A percentile compares a stretch with the other conserved stretches of the same genome.
These are phyloP conservation scores for Colletotrichum lini DNA, from an alignment of 2,329 filamentous ascomycete genomes.

Conservation along the genomic window DNA sequence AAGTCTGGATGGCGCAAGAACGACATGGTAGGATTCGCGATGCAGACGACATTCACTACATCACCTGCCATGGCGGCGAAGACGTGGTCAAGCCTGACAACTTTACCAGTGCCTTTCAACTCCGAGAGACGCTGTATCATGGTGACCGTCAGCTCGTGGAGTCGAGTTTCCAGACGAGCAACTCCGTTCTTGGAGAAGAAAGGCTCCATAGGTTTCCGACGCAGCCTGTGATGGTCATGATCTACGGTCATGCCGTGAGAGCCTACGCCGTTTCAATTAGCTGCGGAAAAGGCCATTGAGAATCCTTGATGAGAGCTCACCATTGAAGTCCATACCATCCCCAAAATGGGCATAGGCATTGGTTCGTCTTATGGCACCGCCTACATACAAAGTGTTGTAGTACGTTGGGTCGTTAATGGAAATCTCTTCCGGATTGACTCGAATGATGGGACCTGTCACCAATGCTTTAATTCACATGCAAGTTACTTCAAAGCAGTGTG, in stretches of 20 bases:
- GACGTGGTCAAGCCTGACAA: constrained; percentile 3
- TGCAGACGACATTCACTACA: neutral
- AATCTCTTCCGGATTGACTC: constrained; percentile 53
- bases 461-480: neutral
- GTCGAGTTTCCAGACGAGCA: neutral
- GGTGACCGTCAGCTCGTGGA: neutral
- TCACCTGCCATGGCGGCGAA: constrained; percentile 5
- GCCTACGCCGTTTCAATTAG: neutral
- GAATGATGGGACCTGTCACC: constrained; percentile 51
- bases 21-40: neutral
- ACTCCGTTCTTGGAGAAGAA: constrained; percentile 50
- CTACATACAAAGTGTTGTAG: constrained; percentile 42
- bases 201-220: constrained; percentile 48
- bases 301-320: neutral
- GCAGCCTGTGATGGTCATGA: constrained; percentile 51
- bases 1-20: constrained; percentile 1
- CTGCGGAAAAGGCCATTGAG: neutral
- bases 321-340: constrained; percentile 5
- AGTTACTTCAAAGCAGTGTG: neutral
- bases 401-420: constrained; percentile 48
- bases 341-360: neutral
- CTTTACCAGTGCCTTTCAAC: neutral
- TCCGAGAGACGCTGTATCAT: neutral
- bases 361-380: neutral
- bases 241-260: constrained; percentile 42